Base-by-base conservation (phyloP, 495 filamentous ascomycete genomes). In the Tetracladium setigerum region DNA sequence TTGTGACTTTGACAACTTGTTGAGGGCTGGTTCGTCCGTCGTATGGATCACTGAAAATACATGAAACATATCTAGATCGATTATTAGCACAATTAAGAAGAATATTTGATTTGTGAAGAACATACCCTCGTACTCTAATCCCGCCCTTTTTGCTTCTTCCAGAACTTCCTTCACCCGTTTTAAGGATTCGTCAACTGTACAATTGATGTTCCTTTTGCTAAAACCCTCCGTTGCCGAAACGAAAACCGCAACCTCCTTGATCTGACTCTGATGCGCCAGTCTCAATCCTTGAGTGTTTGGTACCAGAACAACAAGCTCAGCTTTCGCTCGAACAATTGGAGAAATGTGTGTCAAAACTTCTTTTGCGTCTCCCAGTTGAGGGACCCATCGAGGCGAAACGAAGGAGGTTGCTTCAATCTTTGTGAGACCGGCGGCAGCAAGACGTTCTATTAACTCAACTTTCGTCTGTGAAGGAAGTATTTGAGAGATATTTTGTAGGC, bases 351-450 rank as follows among this genome's bases (percentile, higher is more conserved):
- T 22, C 16, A 71, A 49, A 0, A 73, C 52, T 24, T 66, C 56
- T 0, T 58, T 55, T 47, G 61, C 67, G 49, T 73, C 70, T 12
- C 65, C 59, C 16, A 73, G 37, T 31, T 73, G 70, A 0, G 70
- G 70, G 4, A 73, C 52, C 5, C 59, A 65, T 15, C 57, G 61
- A 10, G 68, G 63, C 4, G 70, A 69, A 0, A 73, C 70, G 13
- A 73, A 58, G 0, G 70, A 73, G 0, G 70, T 70, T 19, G 71
- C 44, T 49, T 72, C 70, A 39, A 73, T 71, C 2, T 57, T 60
- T 1, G 33, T 46, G 4, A 71, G 49, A 5, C 67, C 70, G 0
- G 63, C 53, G 2, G 40, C 17, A 2, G 52, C 38, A 2, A 72
- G 58, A 7, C 63, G 54, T 0, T 49, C 49, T 24, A 73, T 72